Base-by-base conservation (phyloP, 192 early-diverging fungal genomes). In the Umbelopsis sp. region DNA sequence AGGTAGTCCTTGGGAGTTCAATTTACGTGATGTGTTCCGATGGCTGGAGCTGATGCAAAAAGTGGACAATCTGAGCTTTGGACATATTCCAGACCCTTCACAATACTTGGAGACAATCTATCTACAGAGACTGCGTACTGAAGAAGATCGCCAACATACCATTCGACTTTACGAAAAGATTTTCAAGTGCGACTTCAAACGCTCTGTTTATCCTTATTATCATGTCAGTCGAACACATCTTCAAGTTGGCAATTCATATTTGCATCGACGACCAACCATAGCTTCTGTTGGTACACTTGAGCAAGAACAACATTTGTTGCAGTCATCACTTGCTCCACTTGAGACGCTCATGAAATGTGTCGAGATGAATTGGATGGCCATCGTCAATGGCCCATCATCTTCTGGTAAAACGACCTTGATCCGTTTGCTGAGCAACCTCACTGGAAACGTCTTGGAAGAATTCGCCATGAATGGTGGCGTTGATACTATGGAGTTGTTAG, bases 1-100 rank as follows among this genome's bases (percentile, higher is more conserved):
- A 2, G 97, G 97, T 12, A 81, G 86, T 16, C 97, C 97, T 2
- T 99, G 97, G 97, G 97, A 99, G 72, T 99, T 98, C 78, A 99
- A 99, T 71, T 76, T 99, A 71, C 92, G 97, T n/a, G 97, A 99
- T 83, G 91, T 97, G 27, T 87, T 93, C 77, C 89, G 97, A 33
- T 97, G 97, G 90, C 83, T 99, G 69, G 93, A 97, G 46, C 77
- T 98, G 21, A 85, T 92, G 75, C 75, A 80, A n/a, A 82, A 83
- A 61, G 33, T 30, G 1, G 72, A 80, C 49, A 66, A 78, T 22
- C 2, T 61, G 30, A 61, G 75, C 10, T 71, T 81, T 11, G 75
- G 73, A 18, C 72, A 73, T 45, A 81, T 84, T 22, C 70, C 71
- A 48, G 74, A 87, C 49, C 94, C 94, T 21, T 74, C 80, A 9